Percentiles rank a stretch among this genome's conserved stretches.
Conservation (phyloP, 768 basidiomycete species). For the Pisolithus tinctorius region DNA sequence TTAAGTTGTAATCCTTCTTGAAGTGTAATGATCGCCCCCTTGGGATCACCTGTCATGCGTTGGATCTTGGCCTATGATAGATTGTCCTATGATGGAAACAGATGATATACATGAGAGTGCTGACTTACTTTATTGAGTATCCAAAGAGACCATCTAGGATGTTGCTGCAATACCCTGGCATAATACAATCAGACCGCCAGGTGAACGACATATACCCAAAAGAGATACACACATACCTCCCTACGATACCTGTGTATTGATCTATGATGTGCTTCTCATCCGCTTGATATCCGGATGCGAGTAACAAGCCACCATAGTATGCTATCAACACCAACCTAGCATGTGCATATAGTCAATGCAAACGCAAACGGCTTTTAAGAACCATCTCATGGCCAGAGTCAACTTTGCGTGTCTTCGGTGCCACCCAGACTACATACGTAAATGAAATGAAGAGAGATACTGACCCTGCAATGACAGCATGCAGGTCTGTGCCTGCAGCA, state of each 20-base stretch:
- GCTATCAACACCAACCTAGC: conserved; percentile 71
- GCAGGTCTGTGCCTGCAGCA: conserved; percentile 60
- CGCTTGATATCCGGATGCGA: conserved; percentile 31
- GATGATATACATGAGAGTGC: background rate
- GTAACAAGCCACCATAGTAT: conserved; percentile 63
- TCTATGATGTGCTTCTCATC: conserved; percentile 57
- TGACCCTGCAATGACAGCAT: conserved; percentile 71
- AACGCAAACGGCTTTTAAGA: background rate
- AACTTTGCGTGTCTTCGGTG: too few species aligned
- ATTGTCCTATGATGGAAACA: background rate
- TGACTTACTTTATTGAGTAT: conserved; percentile 56
- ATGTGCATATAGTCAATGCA: background rate
- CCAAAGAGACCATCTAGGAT: conserved; percentile 68
- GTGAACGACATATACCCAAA: background rate
- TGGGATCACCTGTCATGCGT: conserved; percentile 57
- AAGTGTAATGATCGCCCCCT: conserved; percentile 52
- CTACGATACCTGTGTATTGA: conserved; percentile 59
- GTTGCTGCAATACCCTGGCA: conserved; percentile 47
- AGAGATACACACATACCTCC: conserved; percentile 38
- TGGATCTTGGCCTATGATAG: conserved; percentile 56
- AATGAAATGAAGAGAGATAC: conserved; percentile 15
- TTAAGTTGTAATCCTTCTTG: conserved; percentile 44
- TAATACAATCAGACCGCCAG: background rate
- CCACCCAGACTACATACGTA: background rate
- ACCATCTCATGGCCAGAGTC: too few species aligned